Percentiles rank a stretch among this genome's conserved stretches.
Conservation (phyloP, 2,329 filamentous ascomycete species). For the Alternaria dauci region DNA sequence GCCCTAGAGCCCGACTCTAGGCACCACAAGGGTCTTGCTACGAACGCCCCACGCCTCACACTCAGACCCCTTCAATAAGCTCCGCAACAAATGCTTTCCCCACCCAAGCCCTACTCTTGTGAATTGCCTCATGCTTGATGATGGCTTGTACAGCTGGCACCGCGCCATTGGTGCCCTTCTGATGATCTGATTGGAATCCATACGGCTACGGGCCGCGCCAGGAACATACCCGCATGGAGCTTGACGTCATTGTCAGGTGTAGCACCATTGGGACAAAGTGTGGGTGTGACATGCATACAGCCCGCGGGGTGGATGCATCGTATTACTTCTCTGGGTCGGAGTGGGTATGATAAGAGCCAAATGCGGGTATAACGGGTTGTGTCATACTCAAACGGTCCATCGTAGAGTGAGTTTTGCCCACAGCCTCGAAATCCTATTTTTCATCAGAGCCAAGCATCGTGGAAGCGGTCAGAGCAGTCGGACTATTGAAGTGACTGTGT, state of each 20-base stretch:
- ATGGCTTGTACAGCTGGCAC: constrained; percentile 50
- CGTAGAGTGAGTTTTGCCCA: not conserved
- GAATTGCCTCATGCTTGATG: constrained; percentile 38
- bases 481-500: constrained; percentile 8
- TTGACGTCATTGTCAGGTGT: constrained; percentile 35
- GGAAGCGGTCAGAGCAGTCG: constrained; percentile 7
- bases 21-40: constrained; percentile 18
- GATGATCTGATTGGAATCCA: constrained; percentile 32
- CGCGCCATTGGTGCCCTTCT: constrained; percentile 40
- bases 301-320: constrained; percentile 17
- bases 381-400: constrained; percentile 11
- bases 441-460: not conserved
- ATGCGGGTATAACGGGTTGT: constrained; percentile 11
- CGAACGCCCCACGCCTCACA: constrained; percentile 30
- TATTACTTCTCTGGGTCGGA: constrained; percentile 22
- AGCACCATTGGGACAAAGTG: constrained; percentile 11
- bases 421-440: not conserved
- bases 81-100: constrained; percentile 17
- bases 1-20: constrained; percentile 18
- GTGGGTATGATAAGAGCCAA: constrained; percentile 10
- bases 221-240: constrained; percentile 27
- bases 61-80: constrained; percentile 19
- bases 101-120: constrained; percentile 22
- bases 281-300: constrained; percentile 18
- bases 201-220: constrained; percentile 40